These are phyloP conservation scores for Prototheca cutis DNA, from an alignment of 163 green algal genomes.

Conservation along the genomic window DNA sequence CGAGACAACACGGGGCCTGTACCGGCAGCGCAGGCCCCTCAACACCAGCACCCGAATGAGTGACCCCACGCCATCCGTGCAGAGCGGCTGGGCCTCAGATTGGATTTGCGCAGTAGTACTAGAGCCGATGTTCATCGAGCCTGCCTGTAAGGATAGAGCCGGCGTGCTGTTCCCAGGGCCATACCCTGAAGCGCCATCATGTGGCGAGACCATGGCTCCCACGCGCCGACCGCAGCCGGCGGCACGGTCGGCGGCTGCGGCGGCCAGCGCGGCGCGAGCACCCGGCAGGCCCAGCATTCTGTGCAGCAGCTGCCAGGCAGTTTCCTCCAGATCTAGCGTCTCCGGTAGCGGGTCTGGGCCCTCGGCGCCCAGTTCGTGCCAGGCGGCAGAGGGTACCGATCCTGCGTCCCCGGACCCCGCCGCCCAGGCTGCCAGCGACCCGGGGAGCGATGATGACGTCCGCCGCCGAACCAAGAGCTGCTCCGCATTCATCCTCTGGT, in stretches of 20 bases:
- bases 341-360: background rate
- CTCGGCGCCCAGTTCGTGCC: background rate
- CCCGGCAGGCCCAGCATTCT: background rate
- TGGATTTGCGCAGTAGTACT: too few relatives aligned
- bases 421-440: too few relatives aligned
- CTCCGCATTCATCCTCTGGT: too few relatives aligned
- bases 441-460: too few relatives aligned
- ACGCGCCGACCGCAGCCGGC: background rate
- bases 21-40: background rate
- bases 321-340: background rate
- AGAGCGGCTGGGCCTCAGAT: too few relatives aligned
- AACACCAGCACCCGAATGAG: background rate
- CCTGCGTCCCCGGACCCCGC: too few relatives aligned
- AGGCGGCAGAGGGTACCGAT: background rate
- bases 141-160: too few relatives aligned
- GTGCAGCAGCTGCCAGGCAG: background rate
- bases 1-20: background rate
- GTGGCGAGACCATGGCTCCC: background rate
- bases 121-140: too few relatives aligned
- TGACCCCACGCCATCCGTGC: background rate
- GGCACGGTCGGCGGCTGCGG: too few relatives aligned
- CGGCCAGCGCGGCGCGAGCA: background rate
- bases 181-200: too few relatives aligned
- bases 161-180: too few relatives aligned
- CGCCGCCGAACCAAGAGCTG: constrained; percentile 27